Evolutionary conservation across 2,329 filamentous ascomycete genomes (phyloP).

Genomic region (Aureobasidium lini): DNA sequence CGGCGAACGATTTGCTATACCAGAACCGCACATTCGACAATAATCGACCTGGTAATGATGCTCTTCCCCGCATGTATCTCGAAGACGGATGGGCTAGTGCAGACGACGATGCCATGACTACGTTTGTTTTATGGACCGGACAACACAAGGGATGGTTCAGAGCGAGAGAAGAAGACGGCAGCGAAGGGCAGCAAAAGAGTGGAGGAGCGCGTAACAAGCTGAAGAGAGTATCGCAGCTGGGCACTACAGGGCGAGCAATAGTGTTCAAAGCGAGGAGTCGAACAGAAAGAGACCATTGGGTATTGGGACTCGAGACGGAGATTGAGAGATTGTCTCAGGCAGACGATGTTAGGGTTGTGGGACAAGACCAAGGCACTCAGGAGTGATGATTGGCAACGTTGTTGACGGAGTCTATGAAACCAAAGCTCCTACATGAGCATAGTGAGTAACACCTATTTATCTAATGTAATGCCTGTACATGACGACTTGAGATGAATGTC

Average conservation of each 20-base stretch:
- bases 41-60: conserved; percentile 52
- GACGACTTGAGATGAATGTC: no score
- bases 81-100: conserved; percentile 54
- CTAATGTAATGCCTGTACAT: no score
- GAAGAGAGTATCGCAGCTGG: conserved; percentile 54
- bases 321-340: conserved; percentile 52
- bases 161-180: conserved; percentile 25
- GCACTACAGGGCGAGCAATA: conserved; percentile 53
- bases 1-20: conserved; percentile 56
- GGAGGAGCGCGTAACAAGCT: conserved; percentile 39
- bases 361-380: neutral
- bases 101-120: conserved; percentile 59
- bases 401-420: no score
- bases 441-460: no score
- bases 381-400: no score
- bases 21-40: conserved; percentile 57
- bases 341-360: conserved; percentile 43
- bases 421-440: no score
- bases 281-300: conserved; percentile 61
- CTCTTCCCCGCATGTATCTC: conserved; percentile 53
- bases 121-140: conserved; percentile 60
- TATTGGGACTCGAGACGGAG: conserved; percentile 57
- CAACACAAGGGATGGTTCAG: conserved; percentile 50
- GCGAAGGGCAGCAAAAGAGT: conserved; percentile 13
- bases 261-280: conserved; percentile 60